Conservation (phyloP, 768 basidiomycete genomes). For the Phlegmacium glaucopus region DNA sequence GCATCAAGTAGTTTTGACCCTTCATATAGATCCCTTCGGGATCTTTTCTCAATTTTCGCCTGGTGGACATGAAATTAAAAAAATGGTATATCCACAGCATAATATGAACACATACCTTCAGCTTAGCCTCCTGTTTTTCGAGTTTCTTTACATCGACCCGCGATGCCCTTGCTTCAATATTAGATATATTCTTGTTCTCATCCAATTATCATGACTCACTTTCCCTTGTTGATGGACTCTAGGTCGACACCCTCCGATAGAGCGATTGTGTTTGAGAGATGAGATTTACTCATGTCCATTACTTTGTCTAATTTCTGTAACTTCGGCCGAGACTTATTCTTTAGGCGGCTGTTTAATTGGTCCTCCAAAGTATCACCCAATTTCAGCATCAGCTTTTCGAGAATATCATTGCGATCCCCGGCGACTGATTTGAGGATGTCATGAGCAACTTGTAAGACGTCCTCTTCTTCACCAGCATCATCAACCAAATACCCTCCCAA, state of each 20-base stretch:
- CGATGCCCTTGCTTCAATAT: conserved; percentile 55
- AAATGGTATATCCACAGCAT: neutral
- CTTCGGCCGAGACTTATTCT: conserved; percentile 59
- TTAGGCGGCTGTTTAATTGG: conserved; percentile 54
- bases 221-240: conserved; percentile 92
- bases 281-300: conserved; percentile 82
- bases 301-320: conserved; percentile 79
- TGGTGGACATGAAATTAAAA: conserved; percentile 21
- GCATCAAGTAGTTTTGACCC: conserved; percentile 94
- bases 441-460: conserved; percentile 74
- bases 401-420: conserved; percentile 50
- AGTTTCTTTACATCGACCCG: conserved; percentile 94
- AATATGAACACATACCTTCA: conserved; percentile 52
- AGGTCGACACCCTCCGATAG: conserved; percentile 83
- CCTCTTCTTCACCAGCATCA: conserved; percentile 86
- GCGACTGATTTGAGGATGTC: conserved; percentile 77
- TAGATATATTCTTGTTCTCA: too few relatives aligned
- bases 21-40: conserved; percentile 87
- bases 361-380: conserved; percentile 65
- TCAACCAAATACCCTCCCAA: conserved; percentile 86
- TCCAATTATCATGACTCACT: conserved; percentile 43
- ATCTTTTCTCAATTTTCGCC: conserved; percentile 98
- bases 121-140: conserved; percentile 96
- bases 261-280: conserved; percentile 77
- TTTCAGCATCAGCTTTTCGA: conserved; percentile 65